phyloP scores from a whole-genome alignment of 305 asterid genomes.

The Plantago coronopus region DNA sequence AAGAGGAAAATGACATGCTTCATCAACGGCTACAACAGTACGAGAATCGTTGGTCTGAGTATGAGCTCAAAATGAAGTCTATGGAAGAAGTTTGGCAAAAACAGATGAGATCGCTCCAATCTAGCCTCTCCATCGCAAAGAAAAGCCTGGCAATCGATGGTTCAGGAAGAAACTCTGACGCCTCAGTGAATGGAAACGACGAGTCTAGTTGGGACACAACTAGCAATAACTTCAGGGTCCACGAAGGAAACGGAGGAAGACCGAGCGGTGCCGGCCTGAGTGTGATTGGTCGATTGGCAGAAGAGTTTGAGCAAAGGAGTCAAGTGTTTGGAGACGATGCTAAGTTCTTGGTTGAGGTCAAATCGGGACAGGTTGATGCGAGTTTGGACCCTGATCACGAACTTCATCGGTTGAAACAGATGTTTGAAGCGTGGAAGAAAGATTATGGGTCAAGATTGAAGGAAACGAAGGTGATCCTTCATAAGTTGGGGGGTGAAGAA shows the following conservation, averaged over 20 bases:
- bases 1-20: slow-evolving; percentile 88
- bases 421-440: slow-evolving; percentile 94
- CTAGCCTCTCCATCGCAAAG: slow-evolving; percentile 89
- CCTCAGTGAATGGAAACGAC: slow-evolving; percentile 60
- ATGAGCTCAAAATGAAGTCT: slow-evolving; percentile 90
- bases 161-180: slow-evolving; percentile 70
- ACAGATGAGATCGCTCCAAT: slow-evolving; percentile 95
- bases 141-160: slow-evolving; percentile 79
- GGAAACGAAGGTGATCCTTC: slow-evolving; percentile 79
- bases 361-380: slow-evolving; percentile 82
- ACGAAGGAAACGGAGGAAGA: slow-evolving; percentile 52
- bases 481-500: slow-evolving; percentile 75
- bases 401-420: slow-evolving; percentile 74
- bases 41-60: slow-evolving; percentile 94
- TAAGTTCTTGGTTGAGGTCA: slow-evolving; percentile 86
- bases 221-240: slow-evolving; percentile 37
- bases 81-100: slow-evolving; percentile 99
- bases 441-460: slow-evolving; percentile 79
- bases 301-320: slow-evolving; percentile 91
- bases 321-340: slow-evolving; percentile 92
- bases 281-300: slow-evolving; percentile 78
- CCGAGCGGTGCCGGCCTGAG: slow-evolving; percentile 55
- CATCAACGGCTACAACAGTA: slow-evolving; percentile 86
- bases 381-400: slow-evolving; percentile 79
- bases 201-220: slow-evolving; percentile 65